Evolutionary conservation across 768 basidiomycete species (phyloP).

Genomic region (Macrolepiota fuliginosa): DNA sequence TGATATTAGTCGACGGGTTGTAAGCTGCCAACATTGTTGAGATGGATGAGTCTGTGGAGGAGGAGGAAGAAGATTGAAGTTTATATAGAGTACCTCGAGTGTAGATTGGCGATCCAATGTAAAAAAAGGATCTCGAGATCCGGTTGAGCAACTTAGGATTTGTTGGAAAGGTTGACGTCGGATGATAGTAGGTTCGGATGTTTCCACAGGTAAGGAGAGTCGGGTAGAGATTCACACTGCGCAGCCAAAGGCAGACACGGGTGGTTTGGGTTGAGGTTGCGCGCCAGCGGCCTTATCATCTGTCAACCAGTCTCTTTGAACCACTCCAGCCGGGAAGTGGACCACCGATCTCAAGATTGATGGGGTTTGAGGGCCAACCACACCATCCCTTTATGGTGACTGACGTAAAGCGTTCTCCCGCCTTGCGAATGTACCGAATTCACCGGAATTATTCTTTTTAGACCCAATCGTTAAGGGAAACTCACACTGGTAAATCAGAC

Average conservation of each 20-base stretch:
- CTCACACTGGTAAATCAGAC: background rate
- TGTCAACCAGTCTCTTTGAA: background rate
- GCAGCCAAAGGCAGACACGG: constrained; percentile 5
- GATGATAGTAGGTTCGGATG: constrained; percentile 4
- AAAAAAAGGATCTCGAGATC: constrained; percentile 9
- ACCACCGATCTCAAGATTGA: constrained; percentile 6
- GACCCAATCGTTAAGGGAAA: background rate
- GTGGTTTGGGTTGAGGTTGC: constrained; percentile 10
- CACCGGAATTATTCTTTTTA: constrained; percentile 1
- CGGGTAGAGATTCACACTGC: constrained; percentile 6
- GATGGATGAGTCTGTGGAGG: constrained; percentile 6
- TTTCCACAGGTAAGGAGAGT: constrained; percentile 10
- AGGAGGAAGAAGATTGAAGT: background rate
- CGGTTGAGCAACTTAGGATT: constrained; percentile 7
- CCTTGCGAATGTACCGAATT: background rate
- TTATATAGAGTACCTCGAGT: constrained; percentile 13
- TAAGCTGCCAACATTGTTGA: constrained; percentile 10
- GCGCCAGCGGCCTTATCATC: constrained; percentile 8
- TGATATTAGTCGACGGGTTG: constrained; percentile 2
- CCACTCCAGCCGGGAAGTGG: constrained; percentile 2
- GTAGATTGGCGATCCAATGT: constrained; percentile 1
- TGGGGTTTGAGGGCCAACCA: background rate
- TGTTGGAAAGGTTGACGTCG: constrained; percentile 4
- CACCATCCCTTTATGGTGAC: constrained; percentile 3
- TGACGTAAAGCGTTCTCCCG: constrained; percentile 9